phyloP scores from a whole-genome alignment of 208 protist species.

The Leishmania braziliensis region DNA sequence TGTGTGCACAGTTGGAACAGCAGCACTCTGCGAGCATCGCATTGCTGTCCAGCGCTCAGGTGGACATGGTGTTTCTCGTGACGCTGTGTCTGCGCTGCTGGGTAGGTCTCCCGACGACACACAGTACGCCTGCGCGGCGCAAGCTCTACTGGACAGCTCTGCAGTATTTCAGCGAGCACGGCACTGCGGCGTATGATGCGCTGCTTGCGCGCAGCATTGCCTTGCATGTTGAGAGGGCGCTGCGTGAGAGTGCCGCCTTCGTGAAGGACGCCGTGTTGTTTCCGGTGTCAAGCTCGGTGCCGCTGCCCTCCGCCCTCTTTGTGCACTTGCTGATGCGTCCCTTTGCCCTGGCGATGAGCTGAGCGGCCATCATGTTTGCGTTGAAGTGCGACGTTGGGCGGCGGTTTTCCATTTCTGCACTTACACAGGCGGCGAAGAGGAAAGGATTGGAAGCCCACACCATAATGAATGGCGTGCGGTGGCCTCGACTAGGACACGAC shows the following conservation, averaged over 20 bases:
- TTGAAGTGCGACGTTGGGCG: not conserved
- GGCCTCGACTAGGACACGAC: not conserved
- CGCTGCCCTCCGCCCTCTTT: slow-evolving; percentile 39
- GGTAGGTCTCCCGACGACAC: slow-evolving; percentile 31
- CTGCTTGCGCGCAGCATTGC: slow-evolving; percentile 32
- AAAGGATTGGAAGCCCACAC: too few relatives aligned
- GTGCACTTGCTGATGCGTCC: slow-evolving; percentile 31
- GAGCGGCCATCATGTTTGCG: not conserved
- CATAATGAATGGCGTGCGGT: not conserved
- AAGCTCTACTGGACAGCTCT: slow-evolving; percentile 32
- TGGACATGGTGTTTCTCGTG: slow-evolving; percentile 52
- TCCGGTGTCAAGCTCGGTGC: slow-evolving; percentile 18
- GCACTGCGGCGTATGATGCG: slow-evolving; percentile 28
- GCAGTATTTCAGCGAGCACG: slow-evolving; percentile 28
- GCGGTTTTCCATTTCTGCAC: not conserved
- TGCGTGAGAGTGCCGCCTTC: slow-evolving; percentile 13
- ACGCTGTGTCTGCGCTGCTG: slow-evolving; percentile 53
- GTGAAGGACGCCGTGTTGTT: slow-evolving; percentile 21
- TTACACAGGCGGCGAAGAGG: not conserved
- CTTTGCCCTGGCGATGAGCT: slow-evolving; percentile 23
- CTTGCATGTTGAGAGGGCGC: slow-evolving; percentile 24
- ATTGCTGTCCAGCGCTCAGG: slow-evolving; percentile 30
- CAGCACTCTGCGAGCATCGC: not conserved
- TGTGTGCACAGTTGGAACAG: slow-evolving; percentile 15
- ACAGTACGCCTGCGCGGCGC: slow-evolving; percentile 26